phyloP scores from a whole-genome alignment of 1,139 yeast species.

The Saccharomycopsis crataegensis region DNA sequence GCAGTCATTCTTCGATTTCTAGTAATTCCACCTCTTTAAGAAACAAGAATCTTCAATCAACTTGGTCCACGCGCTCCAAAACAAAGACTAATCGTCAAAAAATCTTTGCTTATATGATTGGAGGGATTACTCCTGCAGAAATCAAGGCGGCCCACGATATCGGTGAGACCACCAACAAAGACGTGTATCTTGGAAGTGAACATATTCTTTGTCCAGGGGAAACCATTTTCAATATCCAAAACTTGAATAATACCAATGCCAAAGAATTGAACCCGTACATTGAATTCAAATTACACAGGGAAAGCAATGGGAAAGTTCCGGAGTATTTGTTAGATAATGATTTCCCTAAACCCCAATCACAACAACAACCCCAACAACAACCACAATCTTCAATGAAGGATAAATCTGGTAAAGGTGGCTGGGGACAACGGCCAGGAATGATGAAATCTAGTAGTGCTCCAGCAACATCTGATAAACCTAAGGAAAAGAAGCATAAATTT shows the following conservation, averaged over 20 bases:
- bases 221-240: slow-evolving; percentile 39
- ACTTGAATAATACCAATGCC: slow-evolving; percentile 28
- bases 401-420: neutral
- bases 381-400: neutral
- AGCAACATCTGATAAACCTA: neutral
- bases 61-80: slow-evolving; percentile 34
- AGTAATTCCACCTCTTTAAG: slow-evolving; percentile 43
- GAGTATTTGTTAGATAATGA: slow-evolving; percentile 23
- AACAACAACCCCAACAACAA: neutral
- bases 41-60: slow-evolving; percentile 53
- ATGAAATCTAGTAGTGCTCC: neutral
- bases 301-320: slow-evolving; percentile 27
- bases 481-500: slow-evolving; percentile 10
- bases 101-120: slow-evolving; percentile 75
- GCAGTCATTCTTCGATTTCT: neutral
- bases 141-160: slow-evolving; percentile 70
- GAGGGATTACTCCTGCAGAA: slow-evolving; percentile 86
- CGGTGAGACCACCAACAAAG: slow-evolving; percentile 54
- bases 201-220: slow-evolving; percentile 58
- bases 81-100: slow-evolving; percentile 50
- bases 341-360: neutral
- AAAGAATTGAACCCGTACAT: slow-evolving; percentile 22
- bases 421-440: neutral
- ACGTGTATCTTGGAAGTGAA: slow-evolving; percentile 79
- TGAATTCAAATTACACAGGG: slow-evolving; percentile 26